Percentiles rank a stretch among this genome's conserved stretches.
Evolutionary conservation across 2,329 filamentous ascomycete genomes (phyloP).

Genomic region (Pseudogymnoascus sp.): DNA sequence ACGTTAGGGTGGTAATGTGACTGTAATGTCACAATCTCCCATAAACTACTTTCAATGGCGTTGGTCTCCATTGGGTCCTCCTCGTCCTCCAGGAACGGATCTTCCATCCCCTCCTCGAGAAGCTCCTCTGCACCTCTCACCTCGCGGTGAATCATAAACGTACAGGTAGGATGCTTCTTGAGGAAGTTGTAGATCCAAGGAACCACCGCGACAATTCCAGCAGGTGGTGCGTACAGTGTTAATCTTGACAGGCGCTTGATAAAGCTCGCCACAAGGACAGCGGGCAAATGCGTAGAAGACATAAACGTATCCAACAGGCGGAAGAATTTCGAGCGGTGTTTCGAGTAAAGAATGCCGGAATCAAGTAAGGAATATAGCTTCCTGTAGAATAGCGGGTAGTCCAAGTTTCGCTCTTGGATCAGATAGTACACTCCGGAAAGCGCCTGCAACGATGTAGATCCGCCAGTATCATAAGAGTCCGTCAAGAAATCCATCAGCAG

Average conservation of each 20-base stretch:
- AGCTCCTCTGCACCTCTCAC: slow-evolving; percentile 48
- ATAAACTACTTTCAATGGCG: slow-evolving; percentile 87
- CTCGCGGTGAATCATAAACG: slow-evolving; percentile 90
- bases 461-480: slow-evolving; percentile 83
- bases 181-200: slow-evolving; percentile 96
- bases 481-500: slow-evolving; percentile 92
- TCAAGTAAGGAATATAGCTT: slow-evolving; percentile 93
- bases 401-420: slow-evolving; percentile 86
- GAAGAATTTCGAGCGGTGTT: slow-evolving; percentile 89
- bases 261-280: slow-evolving; percentile 85
- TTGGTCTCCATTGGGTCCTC: slow-evolving; percentile 73
- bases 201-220: slow-evolving; percentile 78
- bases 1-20: slow-evolving; percentile 96
- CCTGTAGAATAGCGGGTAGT: slow-evolving; percentile 88
- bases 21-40: slow-evolving; percentile 88
- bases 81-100: slow-evolving; percentile 72
- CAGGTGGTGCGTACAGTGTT: slow-evolving; percentile 78
- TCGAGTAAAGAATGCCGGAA: slow-evolving; percentile 79
- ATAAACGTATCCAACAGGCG: slow-evolving; percentile 86
- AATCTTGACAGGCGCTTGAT: slow-evolving; percentile 86
- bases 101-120: slow-evolving; percentile 53
- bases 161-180: slow-evolving; percentile 79
- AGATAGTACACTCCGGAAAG: slow-evolving; percentile 91
- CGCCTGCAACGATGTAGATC: slow-evolving; percentile 77
- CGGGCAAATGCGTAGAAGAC: slow-evolving; percentile 83